Conservation (phyloP, 495 filamentous ascomycete genomes). For the Trichoderma parareesei region DNA sequence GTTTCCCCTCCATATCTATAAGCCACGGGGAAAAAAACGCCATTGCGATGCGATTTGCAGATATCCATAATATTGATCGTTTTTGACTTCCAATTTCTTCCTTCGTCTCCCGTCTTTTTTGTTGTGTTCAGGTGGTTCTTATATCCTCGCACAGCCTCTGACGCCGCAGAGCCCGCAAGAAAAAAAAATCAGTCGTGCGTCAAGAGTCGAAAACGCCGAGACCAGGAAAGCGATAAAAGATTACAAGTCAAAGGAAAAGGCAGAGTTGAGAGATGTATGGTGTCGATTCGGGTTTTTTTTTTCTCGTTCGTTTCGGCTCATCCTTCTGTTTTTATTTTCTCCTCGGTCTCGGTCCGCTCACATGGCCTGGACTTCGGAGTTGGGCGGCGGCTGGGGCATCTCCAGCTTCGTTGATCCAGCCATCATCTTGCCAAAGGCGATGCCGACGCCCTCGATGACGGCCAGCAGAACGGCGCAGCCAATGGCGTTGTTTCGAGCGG, state of each 20-base stretch:
- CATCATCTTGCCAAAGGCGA: conserved; percentile 94
- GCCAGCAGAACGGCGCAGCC: conserved; percentile 88
- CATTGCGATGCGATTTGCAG: conserved; percentile 7
- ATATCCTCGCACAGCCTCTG: neutral
- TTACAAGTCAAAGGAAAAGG: neutral
- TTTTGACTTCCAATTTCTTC: neutral
- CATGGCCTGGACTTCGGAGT: conserved; percentile 7
- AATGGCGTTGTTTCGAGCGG: conserved; percentile 88
- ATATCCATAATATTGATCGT: conserved; percentile 4
- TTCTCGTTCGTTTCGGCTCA: neutral
- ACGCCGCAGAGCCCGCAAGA: neutral
- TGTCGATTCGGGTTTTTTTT: neutral
- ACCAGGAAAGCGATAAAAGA: conserved; percentile 5
- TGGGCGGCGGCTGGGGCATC: conserved; percentile 27
- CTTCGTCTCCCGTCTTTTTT: neutral
- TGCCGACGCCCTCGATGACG: conserved; percentile 96
- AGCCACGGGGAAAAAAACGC: conserved; percentile 9
- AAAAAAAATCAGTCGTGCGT: neutral
- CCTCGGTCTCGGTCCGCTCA: neutral
- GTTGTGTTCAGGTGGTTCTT: neutral
- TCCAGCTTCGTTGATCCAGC: conserved; percentile 85
- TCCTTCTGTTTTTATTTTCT: neutral
- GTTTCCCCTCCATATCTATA: conserved; percentile 10
- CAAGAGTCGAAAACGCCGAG: neutral
- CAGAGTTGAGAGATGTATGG: conserved; percentile 10